phyloP scores from a whole-genome alignment of 768 basidiomycete species.

The Termitomyces sp. region DNA sequence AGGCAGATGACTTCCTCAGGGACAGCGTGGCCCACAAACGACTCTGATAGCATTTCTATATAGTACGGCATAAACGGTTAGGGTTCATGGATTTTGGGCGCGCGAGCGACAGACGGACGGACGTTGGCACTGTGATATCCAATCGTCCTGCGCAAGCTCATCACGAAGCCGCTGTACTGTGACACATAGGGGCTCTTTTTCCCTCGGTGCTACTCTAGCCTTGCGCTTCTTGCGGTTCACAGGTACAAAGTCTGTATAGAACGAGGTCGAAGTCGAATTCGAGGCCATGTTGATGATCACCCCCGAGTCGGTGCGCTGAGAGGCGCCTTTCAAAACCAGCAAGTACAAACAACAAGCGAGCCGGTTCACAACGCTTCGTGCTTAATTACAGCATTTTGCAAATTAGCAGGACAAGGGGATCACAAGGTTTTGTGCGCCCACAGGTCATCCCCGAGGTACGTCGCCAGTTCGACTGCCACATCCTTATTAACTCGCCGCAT shows the following conservation, averaged over 20 bases:
- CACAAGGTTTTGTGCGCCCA: slow-evolving; percentile 68
- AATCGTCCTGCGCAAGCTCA: slow-evolving; percentile 43
- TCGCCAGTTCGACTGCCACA: slow-evolving; percentile 82
- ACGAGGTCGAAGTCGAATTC: slow-evolving; percentile 20
- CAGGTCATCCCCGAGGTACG: slow-evolving; percentile 83
- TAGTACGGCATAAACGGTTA: slow-evolving; percentile 5
- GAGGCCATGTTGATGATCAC: slow-evolving; percentile 7
- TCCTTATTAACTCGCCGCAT: slow-evolving; percentile 89
- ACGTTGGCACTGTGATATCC: slow-evolving; percentile 55
- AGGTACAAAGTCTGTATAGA: slow-evolving; percentile 47
- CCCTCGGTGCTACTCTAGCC: slow-evolving; percentile 22
- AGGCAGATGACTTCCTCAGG: slow-evolving; percentile 52
- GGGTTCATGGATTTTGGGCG: slow-evolving; percentile 3
- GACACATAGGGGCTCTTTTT: slow-evolving; percentile 27
- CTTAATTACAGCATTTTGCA: background rate
- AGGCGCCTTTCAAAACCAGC: slow-evolving; percentile 3
- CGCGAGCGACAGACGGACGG: slow-evolving; percentile 17
- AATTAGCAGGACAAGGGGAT: slow-evolving; percentile 13
- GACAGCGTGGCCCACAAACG: slow-evolving; percentile 20
- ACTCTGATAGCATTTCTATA: slow-evolving; percentile 31
- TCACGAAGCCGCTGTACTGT: slow-evolving; percentile 37
- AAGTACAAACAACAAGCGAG: slow-evolving; percentile 16
- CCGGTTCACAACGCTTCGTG: slow-evolving; percentile 18
- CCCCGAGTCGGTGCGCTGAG: background rate
- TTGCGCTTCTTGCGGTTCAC: slow-evolving; percentile 50